Conservation (phyloP, 345 rosid genomes). For the Hibiscus mutabilis region DNA sequence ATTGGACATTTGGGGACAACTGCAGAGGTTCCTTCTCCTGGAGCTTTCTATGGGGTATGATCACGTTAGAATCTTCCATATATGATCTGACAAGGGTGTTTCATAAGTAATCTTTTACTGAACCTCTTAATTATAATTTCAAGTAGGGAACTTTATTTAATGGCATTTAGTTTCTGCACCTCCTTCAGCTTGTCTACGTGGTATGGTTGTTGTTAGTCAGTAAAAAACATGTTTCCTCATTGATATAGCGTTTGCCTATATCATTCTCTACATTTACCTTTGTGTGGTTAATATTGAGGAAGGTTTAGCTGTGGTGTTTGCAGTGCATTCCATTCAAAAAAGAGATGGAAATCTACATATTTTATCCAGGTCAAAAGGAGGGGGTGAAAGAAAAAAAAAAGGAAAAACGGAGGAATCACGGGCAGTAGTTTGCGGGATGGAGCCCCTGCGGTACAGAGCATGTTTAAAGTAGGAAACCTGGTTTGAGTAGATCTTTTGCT, state of each 20-base stretch:
- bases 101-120: not conserved
- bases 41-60: constrained; percentile 95
- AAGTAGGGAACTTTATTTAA: not conserved
- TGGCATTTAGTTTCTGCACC: no score
- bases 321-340: not conserved
- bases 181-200: no score
- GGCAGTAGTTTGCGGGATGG: not conserved
- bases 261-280: not conserved
- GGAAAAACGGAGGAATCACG: not conserved
- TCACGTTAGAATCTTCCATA: constrained; percentile 1
- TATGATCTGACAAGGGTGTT: not conserved
- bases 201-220: not conserved
- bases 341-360: not conserved
- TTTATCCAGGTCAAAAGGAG: not conserved
- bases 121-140: not conserved
- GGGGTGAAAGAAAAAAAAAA: not conserved
- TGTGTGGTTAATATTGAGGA: not conserved
- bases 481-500: no score
- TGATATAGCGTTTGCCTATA: not conserved
- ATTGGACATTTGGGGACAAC: constrained; percentile 44
- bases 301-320: not conserved
- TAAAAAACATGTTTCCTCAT: not conserved
- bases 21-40: constrained; percentile 48
- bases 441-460: no score
- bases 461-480: no score